A percentile compares a stretch with the other conserved stretches of the same genome.
phyloP scores from a whole-genome alignment of 352 stramenopile genomes.

The Globisporangium canariense region DNA sequence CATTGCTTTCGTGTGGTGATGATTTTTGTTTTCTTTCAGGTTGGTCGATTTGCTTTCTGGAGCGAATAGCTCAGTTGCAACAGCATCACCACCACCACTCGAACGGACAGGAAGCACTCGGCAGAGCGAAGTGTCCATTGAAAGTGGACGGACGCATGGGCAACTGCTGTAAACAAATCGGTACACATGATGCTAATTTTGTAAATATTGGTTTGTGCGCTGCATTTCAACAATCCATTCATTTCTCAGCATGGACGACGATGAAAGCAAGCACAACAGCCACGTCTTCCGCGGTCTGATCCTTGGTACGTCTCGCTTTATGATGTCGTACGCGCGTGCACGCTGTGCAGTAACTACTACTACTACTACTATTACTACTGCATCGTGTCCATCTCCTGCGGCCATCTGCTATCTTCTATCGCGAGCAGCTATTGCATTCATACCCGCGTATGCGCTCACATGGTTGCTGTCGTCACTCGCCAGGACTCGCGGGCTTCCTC shows the following conservation, averaged over 20 bases:
- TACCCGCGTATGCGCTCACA: not conserved
- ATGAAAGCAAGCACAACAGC: not conserved
- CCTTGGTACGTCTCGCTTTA: not conserved
- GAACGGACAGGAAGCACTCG: no score
- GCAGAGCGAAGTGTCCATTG: not conserved
- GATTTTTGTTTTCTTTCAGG: no score
- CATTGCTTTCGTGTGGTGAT: no score
- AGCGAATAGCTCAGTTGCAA: no score
- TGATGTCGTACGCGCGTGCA: not conserved
- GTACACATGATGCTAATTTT: not conserved
- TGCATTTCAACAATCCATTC: no score
- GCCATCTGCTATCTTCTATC: no score
- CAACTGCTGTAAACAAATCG: not conserved
- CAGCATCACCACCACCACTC: no score
- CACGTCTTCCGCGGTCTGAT: slow-evolving; percentile 5
- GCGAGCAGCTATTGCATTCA: not conserved
- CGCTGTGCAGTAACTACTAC: not conserved
- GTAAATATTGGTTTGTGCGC: not conserved
- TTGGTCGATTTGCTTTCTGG: no score
- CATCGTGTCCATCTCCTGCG: not conserved
- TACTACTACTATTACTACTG: not conserved
- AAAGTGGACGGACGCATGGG: not conserved
- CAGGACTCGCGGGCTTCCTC: slow-evolving; percentile 3
- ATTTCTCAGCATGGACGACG: not conserved
- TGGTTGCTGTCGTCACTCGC: not conserved